These are phyloP conservation scores for Diaporthe capsici DNA, from an alignment of 2,329 filamentous ascomycete genomes.

Conservation along the genomic window DNA sequence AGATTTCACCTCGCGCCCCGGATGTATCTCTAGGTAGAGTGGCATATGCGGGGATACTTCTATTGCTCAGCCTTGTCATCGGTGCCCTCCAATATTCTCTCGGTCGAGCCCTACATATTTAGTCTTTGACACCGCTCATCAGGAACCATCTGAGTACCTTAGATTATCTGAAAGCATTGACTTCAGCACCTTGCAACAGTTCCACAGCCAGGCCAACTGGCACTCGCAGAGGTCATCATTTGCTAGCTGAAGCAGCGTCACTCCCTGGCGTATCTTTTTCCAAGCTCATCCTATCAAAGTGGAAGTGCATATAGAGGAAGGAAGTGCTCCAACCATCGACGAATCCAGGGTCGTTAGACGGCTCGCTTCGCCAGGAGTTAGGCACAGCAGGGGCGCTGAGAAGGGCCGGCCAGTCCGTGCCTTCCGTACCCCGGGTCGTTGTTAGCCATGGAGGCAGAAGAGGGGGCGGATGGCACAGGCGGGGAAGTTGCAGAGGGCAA, in stretches of 20 bases:
- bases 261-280: not conserved
- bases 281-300: not conserved
- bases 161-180: not conserved
- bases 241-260: not conserved
- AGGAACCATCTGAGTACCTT: not conserved
- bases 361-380: not conserved
- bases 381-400: not conserved
- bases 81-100: not conserved
- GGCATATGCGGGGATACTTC: constrained; percentile 33
- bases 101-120: not conserved
- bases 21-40: constrained; percentile 30
- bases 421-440: not conserved
- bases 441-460: constrained; percentile 34
- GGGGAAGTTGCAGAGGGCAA: constrained; percentile 49
- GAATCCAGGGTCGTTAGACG: not conserved
- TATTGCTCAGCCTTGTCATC: constrained; percentile 8
- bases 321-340: not conserved
- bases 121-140: not conserved
- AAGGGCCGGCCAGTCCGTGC: not conserved
- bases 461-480: constrained; percentile 4
- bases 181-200: not conserved
- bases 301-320: not conserved
- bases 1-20: not conserved
- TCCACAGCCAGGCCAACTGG: not conserved
- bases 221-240: not conserved